Evolutionary conservation across 1,139 yeast species (phyloP), one percentile per base, ranked within the genome.

Genomic region (Candida smagusa): DNA sequence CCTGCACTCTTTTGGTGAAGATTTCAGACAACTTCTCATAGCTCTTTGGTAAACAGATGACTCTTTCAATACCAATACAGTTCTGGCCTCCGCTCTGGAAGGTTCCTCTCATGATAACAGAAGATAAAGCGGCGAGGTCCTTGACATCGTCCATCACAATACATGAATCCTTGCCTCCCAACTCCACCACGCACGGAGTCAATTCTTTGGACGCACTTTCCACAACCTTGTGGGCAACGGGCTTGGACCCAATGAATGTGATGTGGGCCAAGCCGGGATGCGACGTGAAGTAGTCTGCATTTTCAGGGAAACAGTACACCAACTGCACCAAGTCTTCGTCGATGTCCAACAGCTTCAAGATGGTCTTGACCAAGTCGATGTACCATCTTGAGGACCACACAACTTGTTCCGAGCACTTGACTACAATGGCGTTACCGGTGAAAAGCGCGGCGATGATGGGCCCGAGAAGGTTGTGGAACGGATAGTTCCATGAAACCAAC

Each of bases 71-170:
- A 31, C 98, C 97, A 56, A 92, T 92, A 65, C 98, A 92, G 58
- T 92, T 92, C 59, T 92, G 98, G 7, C 98, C 98, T 0, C 96
- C 87, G 41, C 96, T 85, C 63, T 92, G 98, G 67, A 89, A 92
- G 0, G 96, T 84, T 22, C 97, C 98, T 56, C 98, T 74, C 82
- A 92, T 75, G 29, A 92, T 74, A 23, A 88, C 81, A 6, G 96
- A 86, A 0, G 96, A 79, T 30, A 92, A 69, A 0, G 80, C 76
- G 6, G 72, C 60, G 29, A 79, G 48, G 44, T 79, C 73, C 47
- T 73, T 64, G 28, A 74, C 80, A 46, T 83, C 85, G 54, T 90
- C 96, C 49, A 92, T 72, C 3, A 89, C 90, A 41, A 92, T 72
- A 23, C 88, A 77, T 0, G 97, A 84, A 59, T 92, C 98, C 56